phyloP scores from a whole-genome alignment of 169 alveolate genomes.

The Ophryocystis elektroscirrha region DNA sequence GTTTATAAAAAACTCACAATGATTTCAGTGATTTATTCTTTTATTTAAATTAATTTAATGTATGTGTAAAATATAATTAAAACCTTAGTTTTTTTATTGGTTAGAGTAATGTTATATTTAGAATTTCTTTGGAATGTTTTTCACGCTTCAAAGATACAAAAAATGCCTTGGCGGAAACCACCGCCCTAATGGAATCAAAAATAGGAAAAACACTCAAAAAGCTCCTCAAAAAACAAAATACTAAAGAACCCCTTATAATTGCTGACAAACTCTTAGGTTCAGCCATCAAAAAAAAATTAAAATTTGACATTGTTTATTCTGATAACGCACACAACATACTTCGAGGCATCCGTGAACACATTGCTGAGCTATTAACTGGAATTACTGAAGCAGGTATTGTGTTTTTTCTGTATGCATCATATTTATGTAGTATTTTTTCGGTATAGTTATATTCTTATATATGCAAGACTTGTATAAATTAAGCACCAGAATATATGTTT shows the following conservation, averaged over 20 bases:
- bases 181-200: constrained; percentile 43
- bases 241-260: constrained; percentile 58
- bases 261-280: constrained; percentile 60
- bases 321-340: constrained; percentile 52
- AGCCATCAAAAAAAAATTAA: constrained; percentile 51
- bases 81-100: not conserved
- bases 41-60: not conserved
- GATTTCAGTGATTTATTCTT: not conserved
- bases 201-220: constrained; percentile 54
- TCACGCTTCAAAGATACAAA: constrained; percentile 61
- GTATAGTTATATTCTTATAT: too few species aligned
- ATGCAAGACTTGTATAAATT: too few species aligned
- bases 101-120: constrained; percentile 2
- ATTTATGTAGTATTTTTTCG: too few species aligned
- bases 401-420: too few species aligned
- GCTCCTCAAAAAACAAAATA: constrained; percentile 55
- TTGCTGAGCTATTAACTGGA: constrained; percentile 49
- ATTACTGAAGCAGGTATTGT: too few species aligned
- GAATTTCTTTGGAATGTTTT: constrained; percentile 50
- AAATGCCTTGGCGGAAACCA: constrained; percentile 55
- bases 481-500: too few species aligned
- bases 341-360: constrained; percentile 53
- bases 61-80: not conserved
- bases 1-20: constrained; percentile 1
- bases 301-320: constrained; percentile 38